These are phyloP conservation scores for Psidium guajava DNA, from an alignment of 345 rosid species.

Conservation along the genomic window DNA sequence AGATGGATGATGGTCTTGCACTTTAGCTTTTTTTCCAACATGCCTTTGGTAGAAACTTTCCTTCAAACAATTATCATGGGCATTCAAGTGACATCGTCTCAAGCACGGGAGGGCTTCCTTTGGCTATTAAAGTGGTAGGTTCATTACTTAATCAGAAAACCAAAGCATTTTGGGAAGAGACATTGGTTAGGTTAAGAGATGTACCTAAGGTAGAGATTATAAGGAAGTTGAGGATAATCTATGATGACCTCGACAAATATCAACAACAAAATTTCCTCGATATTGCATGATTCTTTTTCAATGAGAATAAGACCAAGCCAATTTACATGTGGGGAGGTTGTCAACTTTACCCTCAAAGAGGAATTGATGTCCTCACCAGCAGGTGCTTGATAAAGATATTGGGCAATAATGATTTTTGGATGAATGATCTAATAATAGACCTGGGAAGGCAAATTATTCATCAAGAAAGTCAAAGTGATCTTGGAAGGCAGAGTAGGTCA, in stretches of 20 bases:
- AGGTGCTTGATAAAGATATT: not conserved
- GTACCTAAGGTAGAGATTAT: not conserved
- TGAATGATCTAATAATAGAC: not conserved
- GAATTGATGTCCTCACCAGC: not conserved
- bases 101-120: not conserved
- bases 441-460: not conserved
- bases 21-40: not conserved
- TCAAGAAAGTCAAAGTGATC: accelerated
- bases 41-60: not conserved
- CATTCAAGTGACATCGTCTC: not conserved
- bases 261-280: not conserved
- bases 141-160: too few species aligned
- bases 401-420: accelerated
- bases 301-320: not conserved
- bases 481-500: not conserved
- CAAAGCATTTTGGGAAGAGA: not conserved
- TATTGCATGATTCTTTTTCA: not conserved
- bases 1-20: too few species aligned
- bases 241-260: not conserved
- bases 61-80: accelerated
- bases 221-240: too few species aligned
- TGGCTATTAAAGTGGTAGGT: not conserved
- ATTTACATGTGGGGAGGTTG: not conserved
- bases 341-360: not conserved
- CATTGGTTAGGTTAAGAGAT: too few species aligned